Conservation (phyloP, 176 grass and related monocot genomes). For the Avena insularis region DNA sequence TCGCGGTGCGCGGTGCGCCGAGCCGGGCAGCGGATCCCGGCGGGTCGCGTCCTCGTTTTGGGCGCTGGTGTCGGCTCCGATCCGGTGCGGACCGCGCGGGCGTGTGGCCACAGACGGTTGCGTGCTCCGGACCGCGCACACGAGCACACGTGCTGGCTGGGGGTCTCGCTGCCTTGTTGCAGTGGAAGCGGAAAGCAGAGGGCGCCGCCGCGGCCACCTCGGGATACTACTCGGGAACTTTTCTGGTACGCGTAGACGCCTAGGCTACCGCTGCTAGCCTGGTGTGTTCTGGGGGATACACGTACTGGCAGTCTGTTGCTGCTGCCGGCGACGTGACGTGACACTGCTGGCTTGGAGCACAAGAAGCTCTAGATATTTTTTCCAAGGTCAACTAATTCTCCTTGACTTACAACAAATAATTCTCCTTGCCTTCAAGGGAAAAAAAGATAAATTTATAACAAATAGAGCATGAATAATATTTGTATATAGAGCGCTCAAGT, state of each 20-base stretch:
- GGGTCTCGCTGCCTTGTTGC: neutral
- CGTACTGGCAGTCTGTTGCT: too few relatives aligned
- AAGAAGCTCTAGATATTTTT: too few relatives aligned
- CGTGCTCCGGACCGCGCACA: neutral
- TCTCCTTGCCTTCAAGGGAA: too few relatives aligned
- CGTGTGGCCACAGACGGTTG: constrained; percentile 10
- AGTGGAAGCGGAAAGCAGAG: neutral
- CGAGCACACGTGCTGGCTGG: neutral
- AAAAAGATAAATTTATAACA: too few relatives aligned
- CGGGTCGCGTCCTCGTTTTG: neutral
- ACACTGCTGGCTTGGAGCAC: too few relatives aligned
- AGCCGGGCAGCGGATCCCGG: neutral
- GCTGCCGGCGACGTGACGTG: too few relatives aligned
- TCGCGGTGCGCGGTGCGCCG: constrained; percentile 16
- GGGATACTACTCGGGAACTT: neutral
- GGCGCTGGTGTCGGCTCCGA: constrained; percentile 35
- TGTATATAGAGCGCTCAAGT: too few relatives aligned
- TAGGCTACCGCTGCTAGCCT: neutral
- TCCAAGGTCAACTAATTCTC: too few relatives aligned
- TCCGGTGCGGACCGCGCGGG: constrained; percentile 31
- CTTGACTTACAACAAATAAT: too few relatives aligned
- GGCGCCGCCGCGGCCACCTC: neutral
- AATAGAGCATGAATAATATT: too few relatives aligned
- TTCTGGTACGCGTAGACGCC: neutral
- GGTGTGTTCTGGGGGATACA: too few relatives aligned